phyloP scores from a whole-genome alignment of 352 stramenopile species.

The Phytopythium delawarense region DNA sequence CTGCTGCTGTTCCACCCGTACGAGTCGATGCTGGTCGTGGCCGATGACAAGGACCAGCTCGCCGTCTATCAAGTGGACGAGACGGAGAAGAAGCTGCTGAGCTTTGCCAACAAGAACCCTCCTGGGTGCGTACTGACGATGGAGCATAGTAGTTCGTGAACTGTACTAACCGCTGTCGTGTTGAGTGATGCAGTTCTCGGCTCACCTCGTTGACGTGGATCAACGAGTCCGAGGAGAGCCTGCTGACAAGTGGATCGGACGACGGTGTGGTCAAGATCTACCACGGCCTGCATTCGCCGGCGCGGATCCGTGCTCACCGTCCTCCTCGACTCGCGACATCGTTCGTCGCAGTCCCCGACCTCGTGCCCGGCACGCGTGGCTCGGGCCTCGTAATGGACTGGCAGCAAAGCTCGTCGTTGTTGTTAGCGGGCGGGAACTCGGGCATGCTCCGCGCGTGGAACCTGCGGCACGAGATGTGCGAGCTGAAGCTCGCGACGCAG shows the following conservation, averaged over 20 bases:
- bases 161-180: constrained; percentile 9
- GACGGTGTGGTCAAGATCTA: constrained; percentile 97
- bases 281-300: constrained; percentile 70
- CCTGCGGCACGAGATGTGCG: constrained; percentile 89
- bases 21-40: constrained; percentile 92
- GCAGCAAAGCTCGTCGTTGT: constrained; percentile 88
- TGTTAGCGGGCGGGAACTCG: constrained; percentile 93
- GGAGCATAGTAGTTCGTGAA: background rate
- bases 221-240: constrained; percentile 91
- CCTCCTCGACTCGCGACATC: constrained; percentile 86
- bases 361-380: constrained; percentile 85
- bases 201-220: constrained; percentile 97
- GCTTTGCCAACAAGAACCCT: constrained; percentile 84
- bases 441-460: constrained; percentile 94
- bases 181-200: constrained; percentile 43
- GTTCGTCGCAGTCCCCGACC: constrained; percentile 92
- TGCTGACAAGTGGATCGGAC: constrained; percentile 95
- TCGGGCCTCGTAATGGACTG: constrained; percentile 96
- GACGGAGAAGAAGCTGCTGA: constrained; percentile 74
- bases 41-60: constrained; percentile 92
- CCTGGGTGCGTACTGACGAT: constrained; percentile 40
- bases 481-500: constrained; percentile 76
- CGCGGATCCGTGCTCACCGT: constrained; percentile 10
- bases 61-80: constrained; percentile 95
- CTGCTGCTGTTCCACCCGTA: constrained; percentile 97